Evolutionary conservation across 495 filamentous ascomycete genomes (phyloP), one percentile per base, ranked within the genome.

Genomic region (Trichoderma virens): DNA sequence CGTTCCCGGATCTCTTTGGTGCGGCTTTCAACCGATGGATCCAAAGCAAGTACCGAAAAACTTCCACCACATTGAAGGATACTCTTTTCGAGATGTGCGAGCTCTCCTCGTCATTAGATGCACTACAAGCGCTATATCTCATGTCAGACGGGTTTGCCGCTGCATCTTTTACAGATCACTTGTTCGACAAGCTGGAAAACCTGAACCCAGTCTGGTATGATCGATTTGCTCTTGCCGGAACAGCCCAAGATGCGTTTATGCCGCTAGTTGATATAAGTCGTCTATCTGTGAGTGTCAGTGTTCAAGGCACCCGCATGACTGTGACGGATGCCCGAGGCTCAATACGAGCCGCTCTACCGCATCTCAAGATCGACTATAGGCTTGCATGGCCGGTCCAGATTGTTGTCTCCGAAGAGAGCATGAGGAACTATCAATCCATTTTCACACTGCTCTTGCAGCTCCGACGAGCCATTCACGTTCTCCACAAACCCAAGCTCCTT

Each of bases 381-480:
- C 79, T 97, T 3, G 85, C 89, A 8, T 97, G 93, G 93, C 86
- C 92, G 0, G 79, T 96, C n/a, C 88, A 87, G 38, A 94, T 96
- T 60, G 84, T 97, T 27, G 80, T 97, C 59, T 83, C 81, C 0
- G 81, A 82, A 28, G 75, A 81, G 4, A 82, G 85, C 0, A 80
- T 93, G 30, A 62, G 70, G 0, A 76, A 78, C 0, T 96, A 96
- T 71, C 87, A 89, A 66, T 75, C 80, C 2, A 76, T 92, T 18
- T 91, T 90, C 66, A 86, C 80, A 0, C 86, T 97, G 35, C 79
- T 95, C 0, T 81, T 93, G 31, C 93, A 97, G 69, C 81, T 90
- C 25, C 85, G 88, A 35, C 79, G 91, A 60, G 86, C 90, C n/a
- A 86, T 85, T 61, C 83, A 86, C 66, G 75, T 87, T 2, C 81